Evolutionary conservation across 768 basidiomycete species (phyloP).

Genomic region (Clathrus columnatus): DNA sequence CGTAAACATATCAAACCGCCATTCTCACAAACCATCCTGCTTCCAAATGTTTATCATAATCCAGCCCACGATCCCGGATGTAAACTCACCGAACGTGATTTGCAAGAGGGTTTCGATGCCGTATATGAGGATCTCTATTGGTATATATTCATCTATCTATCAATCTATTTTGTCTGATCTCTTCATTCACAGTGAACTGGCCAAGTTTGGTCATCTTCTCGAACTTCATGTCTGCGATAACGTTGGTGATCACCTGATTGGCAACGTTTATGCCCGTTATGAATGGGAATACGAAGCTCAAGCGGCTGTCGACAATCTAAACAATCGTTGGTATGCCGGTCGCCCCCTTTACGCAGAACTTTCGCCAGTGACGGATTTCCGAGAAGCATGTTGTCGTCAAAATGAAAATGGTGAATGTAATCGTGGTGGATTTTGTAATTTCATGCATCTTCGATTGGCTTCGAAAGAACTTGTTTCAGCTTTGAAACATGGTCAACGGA

Average conservation of each 20-base stretch:
- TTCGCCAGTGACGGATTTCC: constrained; percentile 96
- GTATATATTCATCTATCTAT: constrained; percentile 17
- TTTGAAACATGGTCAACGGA: constrained; percentile 70
- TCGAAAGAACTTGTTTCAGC: constrained; percentile 76
- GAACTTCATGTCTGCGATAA: constrained; percentile 99
- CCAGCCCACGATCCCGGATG: constrained; percentile 89
- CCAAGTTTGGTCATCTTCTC: constrained; percentile 90
- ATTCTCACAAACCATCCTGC: constrained; percentile 92
- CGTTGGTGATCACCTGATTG: constrained; percentile 97
- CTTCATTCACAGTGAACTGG: constrained; percentile 46
- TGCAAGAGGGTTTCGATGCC: constrained; percentile 87
- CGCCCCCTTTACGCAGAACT: constrained; percentile 95
- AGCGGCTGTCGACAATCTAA: constrained; percentile 83
- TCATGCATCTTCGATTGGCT: constrained; percentile 91
- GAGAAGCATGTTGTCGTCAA: constrained; percentile 97
- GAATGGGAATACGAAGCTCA: constrained; percentile 99
- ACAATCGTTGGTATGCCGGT: constrained; percentile 97
- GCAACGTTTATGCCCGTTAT: constrained; percentile 95
- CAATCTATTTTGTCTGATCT: constrained; percentile 2
- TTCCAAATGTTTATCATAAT: constrained; percentile 98
- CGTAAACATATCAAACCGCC: constrained; percentile 97
- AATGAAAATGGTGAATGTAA: constrained; percentile 99
- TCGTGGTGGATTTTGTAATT: constrained; percentile 97
- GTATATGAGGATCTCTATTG: constrained; percentile 95
- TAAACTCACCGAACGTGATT: constrained; percentile 77